Conservation (phyloP, 2,329 filamentous ascomycete species). For the Neonectria coccinea region DNA sequence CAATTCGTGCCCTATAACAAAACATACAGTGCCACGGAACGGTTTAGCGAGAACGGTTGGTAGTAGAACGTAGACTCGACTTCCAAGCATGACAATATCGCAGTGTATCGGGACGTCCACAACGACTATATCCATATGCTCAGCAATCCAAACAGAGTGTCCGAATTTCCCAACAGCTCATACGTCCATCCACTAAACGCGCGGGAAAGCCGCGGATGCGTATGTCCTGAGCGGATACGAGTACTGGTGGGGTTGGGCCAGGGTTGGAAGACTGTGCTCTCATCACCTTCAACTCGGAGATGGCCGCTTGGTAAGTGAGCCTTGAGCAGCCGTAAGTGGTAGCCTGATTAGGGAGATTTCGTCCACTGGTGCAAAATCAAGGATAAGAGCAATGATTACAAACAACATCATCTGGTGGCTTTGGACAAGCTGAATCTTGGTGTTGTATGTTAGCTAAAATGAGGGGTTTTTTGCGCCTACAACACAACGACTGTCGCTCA, state of each 20-base stretch:
- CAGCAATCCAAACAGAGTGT: constrained; percentile 50
- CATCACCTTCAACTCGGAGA: constrained; percentile 49
- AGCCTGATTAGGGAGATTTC: no score
- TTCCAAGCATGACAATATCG: constrained; percentile 54
- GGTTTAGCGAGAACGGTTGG: constrained; percentile 42
- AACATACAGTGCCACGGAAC: constrained; percentile 34
- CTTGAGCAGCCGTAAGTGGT: no score
- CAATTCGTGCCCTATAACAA: constrained; percentile 53
- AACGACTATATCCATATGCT: constrained; percentile 54
- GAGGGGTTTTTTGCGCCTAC: no score
- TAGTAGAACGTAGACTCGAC: constrained; percentile 51
- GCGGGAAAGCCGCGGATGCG: constrained; percentile 50
- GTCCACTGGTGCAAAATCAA: no score
- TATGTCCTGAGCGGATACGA: constrained; percentile 54
- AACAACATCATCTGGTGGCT: no score
- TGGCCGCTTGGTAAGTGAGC: constrained; percentile 46
- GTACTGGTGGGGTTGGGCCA: constrained; percentile 55
- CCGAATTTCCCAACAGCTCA: constrained; percentile 37
- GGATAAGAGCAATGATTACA: no score
- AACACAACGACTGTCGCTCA: no score
- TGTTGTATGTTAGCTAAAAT: no score
- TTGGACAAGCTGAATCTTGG: no score
- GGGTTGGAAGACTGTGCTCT: constrained; percentile 52
- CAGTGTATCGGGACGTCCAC: constrained; percentile 52
- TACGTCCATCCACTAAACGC: constrained; percentile 54